Base-by-base conservation (phyloP, 73 alveolate genomes). In the Breviolum minutum region DNA sequence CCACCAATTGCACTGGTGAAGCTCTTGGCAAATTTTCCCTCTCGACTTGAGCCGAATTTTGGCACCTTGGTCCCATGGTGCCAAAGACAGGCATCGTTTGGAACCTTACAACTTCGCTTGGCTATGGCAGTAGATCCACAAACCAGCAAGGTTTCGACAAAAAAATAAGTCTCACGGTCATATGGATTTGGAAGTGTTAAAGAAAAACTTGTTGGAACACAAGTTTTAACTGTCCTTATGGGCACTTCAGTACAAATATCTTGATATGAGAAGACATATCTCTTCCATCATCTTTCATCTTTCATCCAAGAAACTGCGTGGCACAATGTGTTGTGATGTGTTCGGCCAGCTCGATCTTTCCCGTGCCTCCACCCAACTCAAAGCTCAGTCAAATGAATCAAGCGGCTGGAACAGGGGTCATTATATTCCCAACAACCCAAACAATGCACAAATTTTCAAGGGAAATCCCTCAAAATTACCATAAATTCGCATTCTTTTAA, bases 341-440 rank as follows among this genome's bases (percentile, higher is more conserved):
- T 84, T 94, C 99, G 0, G 99, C 99, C 69, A 94, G 94, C 99
- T 94, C 99, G 73, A 94, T 80, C 73, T 94, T 94, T 60, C 99
- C 99, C 63, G 86, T 27, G 62, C 99, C 99, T 87, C 40, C 29
- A 19, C 7, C 54, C 54, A 40, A 40, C 54, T 40, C 54, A 40
- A 40, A 40, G 54, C 54, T 40, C 54, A 40, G 54, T 40, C 54
- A 40, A 40, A 40, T n/a, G n/a, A n/a, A n/a, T n/a, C n/a, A n/a
- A n/a, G n/a, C n/a, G n/a, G n/a, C n/a, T n/a, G n/a, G n/a, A n/a
- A n/a, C n/a, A n/a, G n/a, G n/a, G n/a, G n/a, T n/a, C n/a, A n/a
- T n/a, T n/a, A n/a, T n/a, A n/a, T n/a, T n/a, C n/a, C n/a, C n/a
- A n/a, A n/a, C n/a, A n/a, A n/a, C n/a, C n/a, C n/a, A n/a, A n/a